Conservation (phyloP, 768 basidiomycete genomes). For the Neoboletus subvelutipes region DNA sequence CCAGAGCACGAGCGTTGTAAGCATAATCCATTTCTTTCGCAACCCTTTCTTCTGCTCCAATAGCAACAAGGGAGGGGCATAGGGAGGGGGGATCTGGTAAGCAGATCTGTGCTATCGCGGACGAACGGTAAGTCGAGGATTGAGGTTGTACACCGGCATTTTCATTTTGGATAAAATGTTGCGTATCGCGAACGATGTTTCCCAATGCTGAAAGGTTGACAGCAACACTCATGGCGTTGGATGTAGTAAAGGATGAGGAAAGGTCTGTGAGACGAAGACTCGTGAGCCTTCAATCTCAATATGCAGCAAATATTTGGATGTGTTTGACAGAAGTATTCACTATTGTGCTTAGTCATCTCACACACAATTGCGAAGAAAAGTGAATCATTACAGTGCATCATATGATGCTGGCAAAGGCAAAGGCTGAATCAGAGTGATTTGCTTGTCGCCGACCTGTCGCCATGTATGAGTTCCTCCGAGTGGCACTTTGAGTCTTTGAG, state of each 20-base stretch:
- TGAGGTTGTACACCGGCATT: background rate
- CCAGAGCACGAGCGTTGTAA: constrained; percentile 5
- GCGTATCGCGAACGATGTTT: background rate
- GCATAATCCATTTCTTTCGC: background rate
- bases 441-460: background rate
- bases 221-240: background rate
- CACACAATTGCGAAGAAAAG: background rate
- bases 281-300: no score
- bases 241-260: no score
- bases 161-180: background rate
- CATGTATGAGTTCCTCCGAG: background rate
- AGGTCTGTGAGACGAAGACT: background rate
- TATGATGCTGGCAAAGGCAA: background rate
- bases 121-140: background rate
- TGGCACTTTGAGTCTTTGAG: background rate
- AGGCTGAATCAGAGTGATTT: background rate
- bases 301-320: background rate
- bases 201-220: background rate
- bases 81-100: constrained; percentile 10
- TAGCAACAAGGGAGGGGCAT: background rate
- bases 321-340: background rate
- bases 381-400: background rate
- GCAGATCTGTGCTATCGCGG: background rate
- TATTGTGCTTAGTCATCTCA: background rate
- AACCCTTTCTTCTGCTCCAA: background rate